phyloP scores from a whole-genome alignment of 2,329 filamentous ascomycete genomes.

The Colletotrichum sp. region DNA sequence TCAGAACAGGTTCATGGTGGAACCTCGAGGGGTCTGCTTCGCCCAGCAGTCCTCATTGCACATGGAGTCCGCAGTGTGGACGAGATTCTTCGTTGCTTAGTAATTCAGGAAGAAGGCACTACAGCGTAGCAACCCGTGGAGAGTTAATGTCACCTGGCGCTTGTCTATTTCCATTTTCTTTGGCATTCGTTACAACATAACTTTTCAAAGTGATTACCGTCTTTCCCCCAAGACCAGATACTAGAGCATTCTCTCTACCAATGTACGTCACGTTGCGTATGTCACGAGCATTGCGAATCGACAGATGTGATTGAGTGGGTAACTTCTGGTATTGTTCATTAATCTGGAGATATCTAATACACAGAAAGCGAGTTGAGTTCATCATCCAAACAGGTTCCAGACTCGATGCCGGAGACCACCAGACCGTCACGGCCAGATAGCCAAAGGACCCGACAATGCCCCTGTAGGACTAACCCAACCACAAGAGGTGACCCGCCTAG shows the following conservation, averaged over 20 bases:
- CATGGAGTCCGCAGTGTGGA: neutral
- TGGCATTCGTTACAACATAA: no score
- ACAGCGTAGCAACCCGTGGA: neutral
- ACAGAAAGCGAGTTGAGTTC: slow-evolving; percentile 67
- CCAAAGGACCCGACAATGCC: neutral
- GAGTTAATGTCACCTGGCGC: neutral
- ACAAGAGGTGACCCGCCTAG: slow-evolving; percentile 60
- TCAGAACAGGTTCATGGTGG: neutral
- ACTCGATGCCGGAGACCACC: neutral
- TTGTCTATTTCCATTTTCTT: no score
- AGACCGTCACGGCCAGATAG: neutral
- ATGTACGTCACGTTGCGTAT: neutral
- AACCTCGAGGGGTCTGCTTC: neutral
- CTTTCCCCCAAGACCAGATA: no score
- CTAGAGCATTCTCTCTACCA: no score
- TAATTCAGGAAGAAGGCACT: neutral
- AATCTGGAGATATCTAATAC: slow-evolving; percentile 60
- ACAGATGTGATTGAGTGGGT: slow-evolving; percentile 55
- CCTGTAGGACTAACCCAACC: slow-evolving; percentile 51
- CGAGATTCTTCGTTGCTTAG: neutral
- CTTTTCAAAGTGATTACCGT: no score
- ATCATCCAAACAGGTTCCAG: slow-evolving; percentile 29
- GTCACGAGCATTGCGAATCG: neutral
- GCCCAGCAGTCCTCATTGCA: neutral
- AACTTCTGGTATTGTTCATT: slow-evolving; percentile 68